Evolutionary conservation across 306 rosid genomes (phyloP), one percentile per base, ranked within the genome.

Genomic region (Adenanthera pavonina): DNA sequence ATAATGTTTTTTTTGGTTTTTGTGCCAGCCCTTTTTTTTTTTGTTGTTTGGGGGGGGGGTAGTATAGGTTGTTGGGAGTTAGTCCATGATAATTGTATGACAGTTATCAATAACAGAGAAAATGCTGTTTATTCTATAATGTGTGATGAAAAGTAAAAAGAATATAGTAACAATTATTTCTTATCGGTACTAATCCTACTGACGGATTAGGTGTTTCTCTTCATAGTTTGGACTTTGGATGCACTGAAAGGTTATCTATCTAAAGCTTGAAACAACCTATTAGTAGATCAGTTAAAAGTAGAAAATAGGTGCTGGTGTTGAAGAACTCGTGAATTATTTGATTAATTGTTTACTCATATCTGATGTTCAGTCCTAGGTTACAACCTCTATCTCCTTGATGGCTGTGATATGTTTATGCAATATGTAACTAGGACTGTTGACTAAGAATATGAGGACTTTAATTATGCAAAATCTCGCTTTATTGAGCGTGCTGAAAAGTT

Each of bases 401-500:
- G 93, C 36, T 93, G 98, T 56, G 99, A 95, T 87, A 79, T 95
- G 86, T 95, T 95, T 78, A 85, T 90, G 93, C 89, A 97, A 33
- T 95, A 92, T 72, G 98, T 95, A 9, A 92, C 99, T 69, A 87
- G 97, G 82, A 95, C 99, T 46, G 85, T 98, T 1, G 99, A 98
- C 46, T 77, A 93, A 81, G 97, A 93, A 80, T 95, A 90, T 30
- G 99, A 95, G 88, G 96, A 92, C 61, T 95, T 95, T 46, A 90
- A 90, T 86, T 90, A 98, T 8, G 99, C 93, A 0, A 95, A 82
- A 67, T 89, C 92, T 76, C 98, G 98, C 67, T 83, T 95, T 82
- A 92, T 95, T 86, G 98, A 95, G 83, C 97, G 99, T n/a, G 98
- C 99, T 8, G 99, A 95, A 20, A 95, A 88, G 84, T 95, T 95